Percentiles rank a stretch among this genome's conserved stretches.
phyloP scores from a whole-genome alignment of 352 stramenopile genomes.

The Blastocystis sp. region DNA sequence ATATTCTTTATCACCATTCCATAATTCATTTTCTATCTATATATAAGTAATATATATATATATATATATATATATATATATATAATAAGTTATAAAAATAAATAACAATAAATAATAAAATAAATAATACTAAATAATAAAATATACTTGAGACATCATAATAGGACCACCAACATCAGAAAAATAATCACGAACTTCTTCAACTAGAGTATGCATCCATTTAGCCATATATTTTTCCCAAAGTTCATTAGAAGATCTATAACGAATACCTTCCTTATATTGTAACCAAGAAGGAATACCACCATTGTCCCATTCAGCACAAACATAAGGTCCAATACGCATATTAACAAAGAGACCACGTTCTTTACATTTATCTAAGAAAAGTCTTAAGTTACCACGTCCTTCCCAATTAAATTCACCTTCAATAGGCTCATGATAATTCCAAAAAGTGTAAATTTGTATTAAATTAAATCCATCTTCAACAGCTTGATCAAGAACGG shows the following conservation, averaged over 20 bases:
- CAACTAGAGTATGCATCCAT: slow-evolving; percentile 2
- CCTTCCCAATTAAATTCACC: slow-evolving; percentile 19
- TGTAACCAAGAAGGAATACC: slow-evolving; percentile 19
- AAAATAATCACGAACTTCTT: slow-evolving; percentile 17
- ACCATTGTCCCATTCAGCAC: slow-evolving; percentile 23
- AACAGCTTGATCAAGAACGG: slow-evolving; percentile 11
- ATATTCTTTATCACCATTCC: slow-evolving; percentile 9
- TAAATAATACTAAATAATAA: no score
- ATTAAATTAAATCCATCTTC: slow-evolving; percentile 22
- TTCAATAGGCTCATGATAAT: slow-evolving; percentile 11
- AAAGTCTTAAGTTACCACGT: slow-evolving; percentile 4
- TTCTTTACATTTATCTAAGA: slow-evolving; percentile 1
- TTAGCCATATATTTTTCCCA: slow-evolving; percentile 14
- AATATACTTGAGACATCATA: slow-evolving; percentile 18
- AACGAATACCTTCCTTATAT: slow-evolving; percentile 16
- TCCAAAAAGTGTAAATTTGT: slow-evolving; percentile 29
- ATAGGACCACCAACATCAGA: slow-evolving; percentile 15
- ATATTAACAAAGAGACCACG: slow-evolving; percentile 16
- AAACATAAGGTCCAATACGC: slow-evolving; percentile 24
- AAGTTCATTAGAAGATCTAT: slow-evolving; percentile 2
- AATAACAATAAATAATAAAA: no score
- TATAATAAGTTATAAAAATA: no score
- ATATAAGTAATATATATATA: no score
- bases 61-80: no score
- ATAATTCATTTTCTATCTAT: slow-evolving; percentile 19